Evolutionary conservation across 441 rosid species (phyloP), one percentile per base, ranked within the genome.

Genomic region (Euphorbia schlechtendalii): DNA sequence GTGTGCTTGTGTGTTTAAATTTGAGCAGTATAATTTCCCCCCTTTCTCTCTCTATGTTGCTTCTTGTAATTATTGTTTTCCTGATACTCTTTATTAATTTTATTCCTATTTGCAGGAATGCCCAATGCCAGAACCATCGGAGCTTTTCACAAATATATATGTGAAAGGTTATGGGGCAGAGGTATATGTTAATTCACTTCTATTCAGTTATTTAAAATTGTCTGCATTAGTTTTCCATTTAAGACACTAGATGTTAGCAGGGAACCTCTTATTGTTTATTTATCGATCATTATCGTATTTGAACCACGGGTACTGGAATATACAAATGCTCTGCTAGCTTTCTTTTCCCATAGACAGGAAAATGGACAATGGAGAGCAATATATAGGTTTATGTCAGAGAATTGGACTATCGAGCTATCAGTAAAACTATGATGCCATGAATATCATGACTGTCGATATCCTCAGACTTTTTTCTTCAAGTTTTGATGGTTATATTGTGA

Each of bases 71-170:
- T 51, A n/a, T 56, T 8, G 17, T 27, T 56, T 2, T 46, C 27
- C 67, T 55, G 41, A 54, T 61, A 49, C 49, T 69, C 34, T n/a
- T 30, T 57, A 15, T 17, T 20, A 15, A 18, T 40, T 54, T 43
- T 27, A 27, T 54, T 53, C 45, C 45, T 73, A 18, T 63, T 74
- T 70, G 63, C 96, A 90, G 99, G 99, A 93, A 73, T 81, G 89
- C 76, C 87, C 95, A 62, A 81, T 88, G 91, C 99, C 99, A 24
- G 93, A 90, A 17, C 75, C 96, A 27, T 81, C 87, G 14, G 97
- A 87, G 73, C 92, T 93, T 56, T 93, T 86, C 66, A 72, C 92
- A 54, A 86, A 93, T 63, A 91, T 93, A 45, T 84, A 88, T 52
- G 84, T 59, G 30, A 94, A 90, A 73, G 96, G 92, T 67, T 70